Evolutionary conservation across 208 protist species (phyloP).

Genomic region (Trypanosoma brucei): DNA sequence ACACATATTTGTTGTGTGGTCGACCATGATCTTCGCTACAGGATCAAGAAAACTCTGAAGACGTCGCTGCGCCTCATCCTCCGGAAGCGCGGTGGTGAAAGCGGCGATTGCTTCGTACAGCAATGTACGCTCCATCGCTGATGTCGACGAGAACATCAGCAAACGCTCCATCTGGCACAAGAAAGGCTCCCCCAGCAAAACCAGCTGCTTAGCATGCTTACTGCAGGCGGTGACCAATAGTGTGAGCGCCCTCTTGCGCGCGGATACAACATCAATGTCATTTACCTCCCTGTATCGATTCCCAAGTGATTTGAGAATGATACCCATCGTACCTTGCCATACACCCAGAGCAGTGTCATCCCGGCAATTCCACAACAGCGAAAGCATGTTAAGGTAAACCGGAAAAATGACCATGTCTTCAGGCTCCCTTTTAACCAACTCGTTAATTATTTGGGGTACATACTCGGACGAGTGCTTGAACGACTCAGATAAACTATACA

Average conservation of each 20-base stretch:
- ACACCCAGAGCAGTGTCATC: constrained; percentile 47
- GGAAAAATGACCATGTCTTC: constrained; percentile 75
- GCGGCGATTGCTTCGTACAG: constrained; percentile 70
- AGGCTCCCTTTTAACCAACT: constrained; percentile 35
- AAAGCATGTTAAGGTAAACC: constrained; percentile 79
- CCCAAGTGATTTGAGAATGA: constrained; percentile 43
- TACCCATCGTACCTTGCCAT: constrained; percentile 53
- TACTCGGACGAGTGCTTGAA: constrained; percentile 46
- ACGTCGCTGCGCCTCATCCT: constrained; percentile 37
- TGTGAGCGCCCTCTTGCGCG: constrained; percentile 49
- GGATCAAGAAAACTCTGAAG: constrained; percentile 58
- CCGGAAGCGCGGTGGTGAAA: constrained; percentile 38
- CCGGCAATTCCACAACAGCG: constrained; percentile 59
- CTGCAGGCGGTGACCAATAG: constrained; percentile 24
- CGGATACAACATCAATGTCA: constrained; percentile 30
- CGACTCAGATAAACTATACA: constrained; percentile 53
- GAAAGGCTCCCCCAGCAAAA: constrained; percentile 14
- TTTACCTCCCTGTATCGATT: constrained; percentile 6
- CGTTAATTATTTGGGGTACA: constrained; percentile 39
- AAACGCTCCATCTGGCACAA: constrained; percentile 45
- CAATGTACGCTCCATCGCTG: constrained; percentile 33
- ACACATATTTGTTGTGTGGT: constrained; percentile 20
- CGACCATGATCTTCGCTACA: constrained; percentile 36
- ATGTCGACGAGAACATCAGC: constrained; percentile 28
- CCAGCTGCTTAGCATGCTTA: constrained; percentile 33